A percentile compares a stretch with the other conserved stretches of the same genome.
These are phyloP conservation scores for Penicillium concentricum DNA, from an alignment of 2,329 filamentous ascomycete species.

Conservation along the genomic window DNA sequence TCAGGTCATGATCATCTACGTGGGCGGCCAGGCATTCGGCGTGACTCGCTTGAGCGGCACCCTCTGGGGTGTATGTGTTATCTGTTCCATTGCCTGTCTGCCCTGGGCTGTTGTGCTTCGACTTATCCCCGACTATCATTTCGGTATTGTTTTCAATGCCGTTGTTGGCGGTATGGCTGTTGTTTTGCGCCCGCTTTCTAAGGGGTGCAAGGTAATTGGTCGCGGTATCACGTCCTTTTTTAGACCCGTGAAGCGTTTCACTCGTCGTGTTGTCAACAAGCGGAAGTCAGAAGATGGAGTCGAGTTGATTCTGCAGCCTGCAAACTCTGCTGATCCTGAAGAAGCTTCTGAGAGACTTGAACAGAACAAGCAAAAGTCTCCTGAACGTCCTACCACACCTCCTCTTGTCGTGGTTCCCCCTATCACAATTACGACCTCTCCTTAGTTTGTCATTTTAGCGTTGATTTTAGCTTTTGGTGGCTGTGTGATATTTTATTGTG, in stretches of 20 bases:
- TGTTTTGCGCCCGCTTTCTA: conserved; percentile 46
- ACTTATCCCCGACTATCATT: conserved; percentile 70
- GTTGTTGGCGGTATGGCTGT: conserved; percentile 55
- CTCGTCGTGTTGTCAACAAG: conserved; percentile 17
- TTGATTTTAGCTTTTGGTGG: not conserved
- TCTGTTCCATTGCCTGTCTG: conserved; percentile 80
- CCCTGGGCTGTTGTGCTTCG: conserved; percentile 80
- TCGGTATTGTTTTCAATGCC: conserved; percentile 47
- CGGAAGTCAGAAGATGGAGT: not conserved
- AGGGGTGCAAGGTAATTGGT: conserved; percentile 28
- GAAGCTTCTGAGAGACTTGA: conserved; percentile 5
- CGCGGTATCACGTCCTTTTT: conserved; percentile 25
- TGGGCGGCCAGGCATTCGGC: conserved; percentile 78
- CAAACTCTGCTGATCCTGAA: conserved; percentile 14
- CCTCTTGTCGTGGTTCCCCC: conserved; percentile 33
- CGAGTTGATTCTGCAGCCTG: not conserved
- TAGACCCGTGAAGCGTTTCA: conserved; percentile 26
- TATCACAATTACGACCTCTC: conserved; percentile 41
- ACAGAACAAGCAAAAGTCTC: conserved; percentile 3
- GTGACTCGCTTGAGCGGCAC: conserved; percentile 67
- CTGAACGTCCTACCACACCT: conserved; percentile 23
- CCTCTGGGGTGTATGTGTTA: conserved; percentile 85
- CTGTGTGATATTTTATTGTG: not conserved
- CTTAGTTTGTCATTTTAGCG: conserved; percentile 16
- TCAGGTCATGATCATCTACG: conserved; percentile 84